Conservation (phyloP, 2,329 filamentous ascomycete species). For the Cladosporium sp. region DNA sequence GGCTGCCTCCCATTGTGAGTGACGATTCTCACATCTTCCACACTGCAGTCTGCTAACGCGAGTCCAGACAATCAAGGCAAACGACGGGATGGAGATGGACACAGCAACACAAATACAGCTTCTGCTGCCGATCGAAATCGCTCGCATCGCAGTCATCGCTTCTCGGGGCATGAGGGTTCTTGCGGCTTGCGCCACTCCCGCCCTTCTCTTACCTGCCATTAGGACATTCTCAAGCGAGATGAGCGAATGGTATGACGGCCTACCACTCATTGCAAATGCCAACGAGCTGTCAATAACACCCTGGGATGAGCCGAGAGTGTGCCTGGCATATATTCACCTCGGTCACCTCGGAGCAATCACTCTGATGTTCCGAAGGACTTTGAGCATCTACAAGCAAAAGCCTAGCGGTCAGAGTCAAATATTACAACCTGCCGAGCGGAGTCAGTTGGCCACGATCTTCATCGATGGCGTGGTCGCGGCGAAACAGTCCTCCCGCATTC, state of each 20-base stretch:
- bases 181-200: neutral
- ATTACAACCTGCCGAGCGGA: neutral
- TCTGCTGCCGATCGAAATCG: neutral
- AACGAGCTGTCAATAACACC: constrained; percentile 1
- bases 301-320: neutral
- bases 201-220: neutral
- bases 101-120: neutral
- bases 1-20: constrained; percentile 2
- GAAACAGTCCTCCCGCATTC: neutral
- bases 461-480: constrained; percentile 4
- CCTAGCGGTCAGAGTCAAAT: neutral
- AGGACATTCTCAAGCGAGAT: neutral
- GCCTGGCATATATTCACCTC: neutral
- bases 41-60: neutral
- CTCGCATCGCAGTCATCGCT: neutral
- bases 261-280: neutral
- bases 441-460: neutral
- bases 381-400: constrained; percentile 1
- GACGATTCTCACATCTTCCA: neutral
- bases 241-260: neutral
- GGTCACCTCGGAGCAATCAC: constrained; percentile 5
- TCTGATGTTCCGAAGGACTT: neutral
- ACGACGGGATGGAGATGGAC: neutral
- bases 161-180: neutral
- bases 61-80: neutral